Evolutionary conservation across 1,139 yeast genomes (phyloP).

Genomic region (Sugiyamaella castrensis): DNA sequence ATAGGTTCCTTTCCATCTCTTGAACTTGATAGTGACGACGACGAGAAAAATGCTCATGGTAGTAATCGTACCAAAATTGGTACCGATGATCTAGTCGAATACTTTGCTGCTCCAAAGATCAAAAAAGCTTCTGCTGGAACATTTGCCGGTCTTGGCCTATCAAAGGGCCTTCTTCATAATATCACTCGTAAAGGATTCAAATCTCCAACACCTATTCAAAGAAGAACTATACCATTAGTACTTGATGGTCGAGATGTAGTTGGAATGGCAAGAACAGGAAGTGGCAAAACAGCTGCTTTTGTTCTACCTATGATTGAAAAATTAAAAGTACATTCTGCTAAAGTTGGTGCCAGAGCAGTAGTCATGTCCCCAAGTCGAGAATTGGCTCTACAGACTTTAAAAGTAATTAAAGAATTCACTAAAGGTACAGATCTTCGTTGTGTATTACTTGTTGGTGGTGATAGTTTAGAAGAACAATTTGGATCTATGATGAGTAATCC

Average conservation of each 20-base stretch:
- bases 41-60: slow-evolving; percentile 39
- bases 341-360: slow-evolving; percentile 85
- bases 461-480: slow-evolving; percentile 93
- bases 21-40: slow-evolving; percentile 62
- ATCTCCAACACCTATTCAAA: slow-evolving; percentile 96
- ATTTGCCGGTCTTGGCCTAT: slow-evolving; percentile 86
- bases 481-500: slow-evolving; percentile 91
- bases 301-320: slow-evolving; percentile 89
- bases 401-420: slow-evolving; percentile 84
- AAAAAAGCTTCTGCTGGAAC: slow-evolving; percentile 62
- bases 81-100: slow-evolving; percentile 47
- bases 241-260: slow-evolving; percentile 90
- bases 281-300: slow-evolving; percentile 98
- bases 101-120: slow-evolving; percentile 55
- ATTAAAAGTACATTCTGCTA: slow-evolving; percentile 76
- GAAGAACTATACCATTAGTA: slow-evolving; percentile 89
- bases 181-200: slow-evolving; percentile 82
- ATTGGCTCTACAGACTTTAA: slow-evolving; percentile 86
- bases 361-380: slow-evolving; percentile 92
- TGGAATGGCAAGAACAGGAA: slow-evolving; percentile 99
- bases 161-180: slow-evolving; percentile 65
- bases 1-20: slow-evolving; percentile 53
- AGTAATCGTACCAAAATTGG: slow-evolving; percentile 25
- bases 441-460: slow-evolving; percentile 91
- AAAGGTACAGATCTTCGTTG: slow-evolving; percentile 80